Evolutionary conservation across 2,329 filamentous ascomycete genomes (phyloP).

Genomic region (Microascus cirrosus): DNA sequence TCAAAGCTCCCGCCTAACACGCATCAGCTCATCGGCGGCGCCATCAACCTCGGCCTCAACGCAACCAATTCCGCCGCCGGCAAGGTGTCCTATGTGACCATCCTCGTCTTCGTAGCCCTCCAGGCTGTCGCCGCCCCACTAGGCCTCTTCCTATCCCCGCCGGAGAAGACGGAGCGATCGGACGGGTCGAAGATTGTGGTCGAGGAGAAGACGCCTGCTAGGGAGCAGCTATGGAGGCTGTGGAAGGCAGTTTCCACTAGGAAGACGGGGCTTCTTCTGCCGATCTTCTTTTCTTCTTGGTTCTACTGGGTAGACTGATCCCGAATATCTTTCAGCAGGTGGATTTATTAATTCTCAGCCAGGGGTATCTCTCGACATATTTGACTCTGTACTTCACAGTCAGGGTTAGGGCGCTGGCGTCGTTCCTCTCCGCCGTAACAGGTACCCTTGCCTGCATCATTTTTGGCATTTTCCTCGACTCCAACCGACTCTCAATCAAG

Average conservation of each 20-base stretch:
- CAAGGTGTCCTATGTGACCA: background rate
- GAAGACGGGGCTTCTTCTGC: background rate
- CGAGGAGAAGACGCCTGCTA: no score
- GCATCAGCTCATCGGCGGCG: background rate
- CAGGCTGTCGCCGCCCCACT: background rate
- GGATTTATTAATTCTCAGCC: no score
- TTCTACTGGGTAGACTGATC: no score
- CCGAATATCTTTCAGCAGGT: no score
- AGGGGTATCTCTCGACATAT: constrained; percentile 6
- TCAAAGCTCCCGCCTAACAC: no score
- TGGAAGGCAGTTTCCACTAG: no score
- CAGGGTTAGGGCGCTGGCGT: background rate
- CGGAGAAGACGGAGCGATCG: background rate
- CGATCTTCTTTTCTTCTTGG: background rate
- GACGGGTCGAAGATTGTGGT: no score
- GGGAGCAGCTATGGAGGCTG: background rate
- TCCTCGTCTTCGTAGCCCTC: background rate
- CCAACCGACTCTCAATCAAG: background rate
- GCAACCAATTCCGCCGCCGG: no score
- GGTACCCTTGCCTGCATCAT: constrained; percentile 14
- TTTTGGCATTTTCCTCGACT: background rate
- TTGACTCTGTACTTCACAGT: background rate
- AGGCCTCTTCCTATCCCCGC: background rate
- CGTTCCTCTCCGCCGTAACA: constrained; percentile 8
- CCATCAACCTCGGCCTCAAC: background rate